A percentile compares a stretch with the other conserved stretches of the same genome.
Evolutionary conservation across 495 filamentous ascomycete species (phyloP).

Genomic region (Trichocladium uniseriatum): DNA sequence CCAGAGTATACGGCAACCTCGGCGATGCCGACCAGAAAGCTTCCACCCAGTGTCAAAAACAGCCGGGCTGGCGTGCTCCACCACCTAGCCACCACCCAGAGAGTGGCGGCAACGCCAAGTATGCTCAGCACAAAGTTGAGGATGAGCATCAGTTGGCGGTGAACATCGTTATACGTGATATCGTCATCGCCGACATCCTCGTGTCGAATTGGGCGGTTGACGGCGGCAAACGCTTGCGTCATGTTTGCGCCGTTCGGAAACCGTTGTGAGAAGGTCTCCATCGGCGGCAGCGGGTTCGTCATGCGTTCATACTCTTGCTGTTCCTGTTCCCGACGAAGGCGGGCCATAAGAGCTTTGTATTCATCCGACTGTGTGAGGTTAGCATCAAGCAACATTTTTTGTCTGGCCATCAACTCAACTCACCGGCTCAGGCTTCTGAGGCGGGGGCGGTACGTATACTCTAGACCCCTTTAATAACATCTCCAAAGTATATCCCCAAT

Average conservation of each 20-base stretch:
- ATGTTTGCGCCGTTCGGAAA: conserved; percentile 42
- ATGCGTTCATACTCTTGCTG: conserved; percentile 69
- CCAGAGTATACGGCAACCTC: conserved; percentile 83
- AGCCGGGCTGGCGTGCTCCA: conserved; percentile 63
- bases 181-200: conserved; percentile 43
- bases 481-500: conserved; percentile 43
- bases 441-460: conserved; percentile 68
- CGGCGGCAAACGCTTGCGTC: conserved; percentile 42
- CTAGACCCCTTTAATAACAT: conserved; percentile 58
- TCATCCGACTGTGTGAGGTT: conserved; percentile 55
- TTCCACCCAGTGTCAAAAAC: conserved; percentile 59
- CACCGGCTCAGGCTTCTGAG: conserved; percentile 71
- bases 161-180: conserved; percentile 58
- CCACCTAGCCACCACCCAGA: conserved; percentile 62
- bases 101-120: conserved; percentile 55
- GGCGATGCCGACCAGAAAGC: conserved; percentile 65
- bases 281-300: conserved; percentile 46
- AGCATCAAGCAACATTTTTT: background rate
- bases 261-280: conserved; percentile 49
- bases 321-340: conserved; percentile 73
- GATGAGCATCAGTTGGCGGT: conserved; percentile 64
- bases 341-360: conserved; percentile 83
- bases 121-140: conserved; percentile 67
- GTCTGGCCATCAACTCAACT: conserved; percentile 13
- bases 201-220: conserved; percentile 29